Percentiles rank a stretch among this genome's conserved stretches.
These are phyloP conservation scores for Deinandra increscens DNA, from an alignment of 129 eudicot genomes.

Conservation along the genomic window DNA sequence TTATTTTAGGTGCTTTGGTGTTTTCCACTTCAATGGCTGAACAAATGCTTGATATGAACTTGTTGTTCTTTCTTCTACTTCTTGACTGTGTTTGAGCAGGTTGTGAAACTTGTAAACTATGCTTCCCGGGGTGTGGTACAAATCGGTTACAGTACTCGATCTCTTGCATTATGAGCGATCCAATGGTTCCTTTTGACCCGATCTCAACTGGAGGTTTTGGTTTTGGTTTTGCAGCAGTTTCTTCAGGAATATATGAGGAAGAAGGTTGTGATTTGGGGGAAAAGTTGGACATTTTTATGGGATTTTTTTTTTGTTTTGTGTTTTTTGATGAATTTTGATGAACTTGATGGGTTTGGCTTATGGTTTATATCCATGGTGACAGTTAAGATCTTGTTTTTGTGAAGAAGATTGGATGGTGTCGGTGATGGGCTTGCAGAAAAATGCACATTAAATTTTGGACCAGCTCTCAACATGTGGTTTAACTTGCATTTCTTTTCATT, in stretches of 20 bases:
- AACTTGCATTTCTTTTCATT: not conserved
- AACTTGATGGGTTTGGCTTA: conserved; percentile 27
- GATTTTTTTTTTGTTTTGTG: conserved; percentile 14
- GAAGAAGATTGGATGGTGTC: conserved; percentile 26
- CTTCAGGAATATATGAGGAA: conserved; percentile 19
- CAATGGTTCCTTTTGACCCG: conserved; percentile 52
- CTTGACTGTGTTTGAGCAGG: conserved; percentile 15
- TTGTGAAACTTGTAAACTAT: conserved; percentile 18
- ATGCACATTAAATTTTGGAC: conserved; percentile 37
- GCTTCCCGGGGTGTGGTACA: conserved; percentile 20
- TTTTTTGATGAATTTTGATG: too few relatives aligned
- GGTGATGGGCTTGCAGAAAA: conserved; percentile 43
- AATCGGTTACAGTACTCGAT: conserved; percentile 49
- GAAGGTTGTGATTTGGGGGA: conserved; percentile 29
- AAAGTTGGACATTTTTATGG: conserved; percentile 34
- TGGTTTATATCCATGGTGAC: conserved; percentile 16
- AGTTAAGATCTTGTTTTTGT: conserved; percentile 21
- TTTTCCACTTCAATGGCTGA: conserved; percentile 55
- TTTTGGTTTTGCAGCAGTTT: conserved; percentile 34
- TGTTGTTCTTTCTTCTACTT: conserved; percentile 44
- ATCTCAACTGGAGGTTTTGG: conserved; percentile 54
- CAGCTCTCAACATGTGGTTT: conserved; percentile 27
- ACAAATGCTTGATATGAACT: conserved; percentile 63
- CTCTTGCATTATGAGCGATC: conserved; percentile 65
- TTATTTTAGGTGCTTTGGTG: conserved; percentile 31